Percentiles rank a stretch among this genome's conserved stretches.
phyloP scores from a whole-genome alignment of 352 stramenopile species.

The Phytophthora ramorum region DNA sequence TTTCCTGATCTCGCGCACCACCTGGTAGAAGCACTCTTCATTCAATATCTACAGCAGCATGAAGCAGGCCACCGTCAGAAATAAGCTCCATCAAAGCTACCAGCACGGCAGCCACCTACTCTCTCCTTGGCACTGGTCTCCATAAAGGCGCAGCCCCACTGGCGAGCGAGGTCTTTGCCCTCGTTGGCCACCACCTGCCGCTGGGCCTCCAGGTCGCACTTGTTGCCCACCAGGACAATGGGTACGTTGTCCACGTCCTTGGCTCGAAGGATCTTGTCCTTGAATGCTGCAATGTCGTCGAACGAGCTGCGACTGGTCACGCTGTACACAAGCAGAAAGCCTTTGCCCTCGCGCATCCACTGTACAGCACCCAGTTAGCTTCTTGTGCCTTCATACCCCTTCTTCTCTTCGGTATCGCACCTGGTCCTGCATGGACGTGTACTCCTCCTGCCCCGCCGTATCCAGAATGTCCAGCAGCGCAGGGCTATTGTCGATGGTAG shows the following conservation, averaged over 20 bases:
- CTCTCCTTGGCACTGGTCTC: slow-evolving; percentile 90
- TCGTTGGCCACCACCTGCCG: slow-evolving; percentile 74
- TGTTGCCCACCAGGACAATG: slow-evolving; percentile 91
- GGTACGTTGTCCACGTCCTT: slow-evolving; percentile 90
- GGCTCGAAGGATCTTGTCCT: slow-evolving; percentile 91
- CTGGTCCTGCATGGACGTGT: slow-evolving; percentile 93
- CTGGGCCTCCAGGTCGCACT: slow-evolving; percentile 84
- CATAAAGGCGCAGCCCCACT: slow-evolving; percentile 90
- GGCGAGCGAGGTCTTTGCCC: slow-evolving; percentile 68
- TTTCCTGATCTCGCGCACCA: slow-evolving; percentile 89
- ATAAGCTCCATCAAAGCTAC: not conserved
- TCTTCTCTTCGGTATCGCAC: slow-evolving; percentile 36
- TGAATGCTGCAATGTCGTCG: slow-evolving; percentile 89
- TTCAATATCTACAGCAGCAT: slow-evolving; percentile 75
- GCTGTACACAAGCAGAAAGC: slow-evolving; percentile 91
- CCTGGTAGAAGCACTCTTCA: slow-evolving; percentile 91
- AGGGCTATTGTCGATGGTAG: slow-evolving; percentile 83
- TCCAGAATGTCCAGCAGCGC: slow-evolving; percentile 92
- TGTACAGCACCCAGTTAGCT: slow-evolving; percentile 24
- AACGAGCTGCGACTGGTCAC: slow-evolving; percentile 91
- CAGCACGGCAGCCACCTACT: slow-evolving; percentile 42
- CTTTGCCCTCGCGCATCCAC: slow-evolving; percentile 94
- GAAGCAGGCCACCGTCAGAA: slow-evolving; percentile 9
- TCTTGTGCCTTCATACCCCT: not conserved
- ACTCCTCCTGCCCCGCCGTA: slow-evolving; percentile 93